phyloP scores from a whole-genome alignment of 2,329 filamentous ascomycete genomes.

The Neocucurbitaria cava region DNA sequence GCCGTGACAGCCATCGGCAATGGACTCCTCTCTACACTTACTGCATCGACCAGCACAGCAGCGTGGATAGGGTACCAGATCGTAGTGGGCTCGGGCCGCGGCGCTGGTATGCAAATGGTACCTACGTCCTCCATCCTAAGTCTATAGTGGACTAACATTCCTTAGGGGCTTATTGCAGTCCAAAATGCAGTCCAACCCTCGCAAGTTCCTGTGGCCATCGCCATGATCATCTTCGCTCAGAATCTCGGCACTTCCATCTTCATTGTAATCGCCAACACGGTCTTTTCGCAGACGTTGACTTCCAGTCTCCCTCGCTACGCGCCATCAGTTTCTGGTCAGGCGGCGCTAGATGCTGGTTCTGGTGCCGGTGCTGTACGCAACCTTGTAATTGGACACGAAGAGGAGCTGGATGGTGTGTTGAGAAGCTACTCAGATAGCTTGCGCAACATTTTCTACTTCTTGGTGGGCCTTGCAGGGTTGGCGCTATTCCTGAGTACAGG shows the following conservation, averaged over 20 bases:
- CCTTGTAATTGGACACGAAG: conserved; percentile 21
- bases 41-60: conserved; percentile 33
- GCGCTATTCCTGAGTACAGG: conserved; percentile 21
- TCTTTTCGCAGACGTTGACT: conserved; percentile 34
- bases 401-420: conserved; percentile 28
- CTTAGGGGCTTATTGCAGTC: conserved; percentile 37
- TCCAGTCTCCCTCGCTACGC: conserved; percentile 24
- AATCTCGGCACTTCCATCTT: conserved; percentile 43
- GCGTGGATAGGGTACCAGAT: conserved; percentile 42
- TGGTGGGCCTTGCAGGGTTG: conserved; percentile 19
- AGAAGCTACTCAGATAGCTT: conserved; percentile 31
- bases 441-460: conserved; percentile 34
- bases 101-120: conserved; percentile 36
- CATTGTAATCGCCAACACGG: conserved; percentile 37
- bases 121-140: background rate
- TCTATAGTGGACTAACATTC: conserved; percentile 2
- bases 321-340: conserved; percentile 29
- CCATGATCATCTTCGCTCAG: conserved; percentile 47
- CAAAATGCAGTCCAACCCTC: conserved; percentile 36
- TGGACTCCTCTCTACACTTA: conserved; percentile 52
- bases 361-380: conserved; percentile 29
- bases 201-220: conserved; percentile 40
- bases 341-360: conserved; percentile 31
- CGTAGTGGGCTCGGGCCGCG: conserved; percentile 31
- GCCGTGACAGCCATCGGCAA: conserved; percentile 48